Conservation (phyloP, 345 rosid species). For the Clausena lansium region DNA sequence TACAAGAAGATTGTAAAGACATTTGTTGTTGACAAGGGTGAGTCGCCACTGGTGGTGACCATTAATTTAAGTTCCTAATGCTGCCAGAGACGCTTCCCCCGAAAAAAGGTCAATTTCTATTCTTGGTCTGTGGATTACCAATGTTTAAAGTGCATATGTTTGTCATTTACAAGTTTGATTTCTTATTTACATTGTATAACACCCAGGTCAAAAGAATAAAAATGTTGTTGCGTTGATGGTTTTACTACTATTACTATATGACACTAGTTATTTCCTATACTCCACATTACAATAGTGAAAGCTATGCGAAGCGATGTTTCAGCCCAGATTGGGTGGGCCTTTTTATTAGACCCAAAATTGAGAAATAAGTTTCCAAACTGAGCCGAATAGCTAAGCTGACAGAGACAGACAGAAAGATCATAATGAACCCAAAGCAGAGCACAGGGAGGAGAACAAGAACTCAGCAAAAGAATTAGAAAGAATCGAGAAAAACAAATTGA, state of each 20-base stretch:
- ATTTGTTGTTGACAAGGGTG: slow-evolving; percentile 64
- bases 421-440: not conserved
- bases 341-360: not conserved
- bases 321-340: not conserved
- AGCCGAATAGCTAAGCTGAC: too few relatives aligned
- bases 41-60: slow-evolving; percentile 49
- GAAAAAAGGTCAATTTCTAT: not conserved
- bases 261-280: not conserved
- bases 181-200: not conserved
- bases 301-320: too few relatives aligned
- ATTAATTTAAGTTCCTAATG: slow-evolving; percentile 36
- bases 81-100: not conserved
- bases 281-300: not conserved
- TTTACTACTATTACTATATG: not conserved
- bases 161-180: slow-evolving; percentile 12
- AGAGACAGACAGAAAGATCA: not conserved
- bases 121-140: not conserved
- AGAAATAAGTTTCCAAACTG: not conserved
- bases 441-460: too few relatives aligned
- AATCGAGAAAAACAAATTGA: not conserved
- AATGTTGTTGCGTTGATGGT: slow-evolving; percentile 1
- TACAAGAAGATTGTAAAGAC: slow-evolving; percentile 45
- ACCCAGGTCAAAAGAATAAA: not conserved
- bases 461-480: not conserved
- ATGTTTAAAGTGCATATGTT: not conserved